Evolutionary conservation across 106 monocot species (phyloP).

Genomic region (Dendrobium chrysotoxum): DNA sequence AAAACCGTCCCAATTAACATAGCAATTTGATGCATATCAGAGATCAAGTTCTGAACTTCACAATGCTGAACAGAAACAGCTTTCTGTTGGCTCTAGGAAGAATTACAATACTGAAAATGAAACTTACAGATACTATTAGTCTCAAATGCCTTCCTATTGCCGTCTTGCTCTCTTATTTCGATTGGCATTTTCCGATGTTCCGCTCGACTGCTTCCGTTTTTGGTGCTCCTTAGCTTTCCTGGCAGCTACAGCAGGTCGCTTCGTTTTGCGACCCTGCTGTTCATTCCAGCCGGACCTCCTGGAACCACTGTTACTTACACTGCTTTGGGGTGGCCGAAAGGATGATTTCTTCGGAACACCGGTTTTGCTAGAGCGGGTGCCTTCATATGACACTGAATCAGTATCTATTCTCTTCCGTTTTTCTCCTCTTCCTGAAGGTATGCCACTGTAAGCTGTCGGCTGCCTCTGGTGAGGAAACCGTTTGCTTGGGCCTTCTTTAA

Average conservation of each 20-base stretch:
- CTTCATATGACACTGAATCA: conserved; percentile 68
- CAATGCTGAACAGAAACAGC: too few relatives aligned
- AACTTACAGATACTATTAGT: too few relatives aligned
- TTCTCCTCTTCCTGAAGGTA: conserved; percentile 15
- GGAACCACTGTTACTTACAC: not conserved
- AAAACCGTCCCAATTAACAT: too few relatives aligned
- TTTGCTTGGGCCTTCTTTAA: conserved; percentile 1
- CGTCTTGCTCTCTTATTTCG: conserved; percentile 53
- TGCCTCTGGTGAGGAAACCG: conserved; percentile 20
- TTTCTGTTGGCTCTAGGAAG: too few relatives aligned
- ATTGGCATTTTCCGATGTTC: conserved; percentile 42
- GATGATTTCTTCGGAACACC: conserved; percentile 52
- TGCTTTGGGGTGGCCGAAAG: not conserved
- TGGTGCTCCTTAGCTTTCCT: conserved; percentile 63
- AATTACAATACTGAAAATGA: too few relatives aligned
- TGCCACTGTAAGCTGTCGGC: conserved; percentile 4
- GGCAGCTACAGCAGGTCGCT: conserved; percentile 83
- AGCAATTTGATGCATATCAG: too few relatives aligned
- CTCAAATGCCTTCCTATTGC: not conserved
- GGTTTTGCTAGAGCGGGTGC: conserved; percentile 61
- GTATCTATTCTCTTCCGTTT: conserved; percentile 32
- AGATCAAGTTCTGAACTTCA: too few relatives aligned
- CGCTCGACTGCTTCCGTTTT: conserved; percentile 60
- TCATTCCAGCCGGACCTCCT: conserved; percentile 4
- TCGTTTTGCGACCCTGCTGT: conserved; percentile 19